A percentile compares a stretch with the other conserved stretches of the same genome.
Conservation (phyloP, 164 flowering plant species). For the Liriodendron chinense region DNA sequence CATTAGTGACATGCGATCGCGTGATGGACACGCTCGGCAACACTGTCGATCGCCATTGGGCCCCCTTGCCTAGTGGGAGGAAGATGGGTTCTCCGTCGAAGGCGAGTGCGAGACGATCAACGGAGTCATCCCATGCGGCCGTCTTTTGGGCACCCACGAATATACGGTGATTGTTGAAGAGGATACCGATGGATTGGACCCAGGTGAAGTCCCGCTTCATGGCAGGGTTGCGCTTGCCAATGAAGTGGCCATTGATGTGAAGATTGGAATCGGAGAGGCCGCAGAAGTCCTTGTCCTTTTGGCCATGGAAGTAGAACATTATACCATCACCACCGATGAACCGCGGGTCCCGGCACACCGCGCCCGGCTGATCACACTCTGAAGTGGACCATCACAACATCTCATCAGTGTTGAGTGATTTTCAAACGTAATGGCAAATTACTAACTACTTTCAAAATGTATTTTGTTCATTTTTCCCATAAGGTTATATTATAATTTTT, state of each 20-base stretch:
- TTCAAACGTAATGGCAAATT: too few relatives aligned
- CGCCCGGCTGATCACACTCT: slow-evolving; percentile 27
- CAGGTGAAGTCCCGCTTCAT: slow-evolving; percentile 27
- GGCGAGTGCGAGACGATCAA: slow-evolving; percentile 17
- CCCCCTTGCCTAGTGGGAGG: slow-evolving; percentile 7
- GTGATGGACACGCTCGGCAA: slow-evolving; percentile 7
- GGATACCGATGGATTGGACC: slow-evolving; percentile 25
- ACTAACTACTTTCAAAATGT: too few relatives aligned
- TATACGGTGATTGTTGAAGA: slow-evolving; percentile 19
- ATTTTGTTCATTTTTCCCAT: too few relatives aligned
- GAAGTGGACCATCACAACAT: background rate
- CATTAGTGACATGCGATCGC: slow-evolving; percentile 10
- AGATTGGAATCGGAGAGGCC: slow-evolving; percentile 28
- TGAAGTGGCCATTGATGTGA: slow-evolving; percentile 35
- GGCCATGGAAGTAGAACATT: slow-evolving; percentile 36
- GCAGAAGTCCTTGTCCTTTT: slow-evolving; percentile 28
- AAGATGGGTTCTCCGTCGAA: slow-evolving; percentile 18
- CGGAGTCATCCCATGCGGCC: slow-evolving; percentile 20
- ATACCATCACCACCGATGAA: slow-evolving; percentile 35
- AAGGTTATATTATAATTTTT: too few relatives aligned
- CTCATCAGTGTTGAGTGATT: background rate
- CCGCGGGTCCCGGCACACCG: slow-evolving; percentile 30
- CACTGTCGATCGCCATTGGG: slow-evolving; percentile 6
- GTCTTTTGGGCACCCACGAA: slow-evolving; percentile 18
- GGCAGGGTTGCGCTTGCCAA: slow-evolving; percentile 18